Evolutionary conservation across 2,329 filamentous ascomycete genomes (phyloP).

Genomic region (Hymenoscyphus salicellus): DNA sequence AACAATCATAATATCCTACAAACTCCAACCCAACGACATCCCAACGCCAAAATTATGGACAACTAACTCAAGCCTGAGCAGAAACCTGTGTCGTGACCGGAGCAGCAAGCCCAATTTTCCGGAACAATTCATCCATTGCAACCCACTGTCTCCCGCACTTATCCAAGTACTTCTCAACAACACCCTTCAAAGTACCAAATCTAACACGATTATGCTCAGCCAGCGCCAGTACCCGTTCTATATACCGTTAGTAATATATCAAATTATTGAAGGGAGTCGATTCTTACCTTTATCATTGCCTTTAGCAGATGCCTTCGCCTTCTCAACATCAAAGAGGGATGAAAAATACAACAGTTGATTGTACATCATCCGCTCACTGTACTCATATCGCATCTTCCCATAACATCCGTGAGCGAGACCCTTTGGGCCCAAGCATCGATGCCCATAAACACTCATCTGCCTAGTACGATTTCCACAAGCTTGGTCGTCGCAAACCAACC

Average conservation of each 20-base stretch:
- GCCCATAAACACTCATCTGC: conserved; percentile 90
- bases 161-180: conserved; percentile 80
- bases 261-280: background rate
- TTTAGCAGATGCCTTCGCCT: conserved; percentile 56
- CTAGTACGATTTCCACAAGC: conserved; percentile 83
- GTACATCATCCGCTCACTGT: conserved; percentile 84
- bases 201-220: conserved; percentile 78
- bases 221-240: conserved; percentile 58
- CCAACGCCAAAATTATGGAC: conserved; percentile 14
- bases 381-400: conserved; percentile 85
- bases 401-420: conserved; percentile 81
- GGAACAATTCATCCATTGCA: conserved; percentile 85
- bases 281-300: conserved; percentile 45
- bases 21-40: conserved; percentile 18
- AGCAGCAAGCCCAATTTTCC: conserved; percentile 50
- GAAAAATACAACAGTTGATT: conserved; percentile 91
- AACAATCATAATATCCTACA: conserved; percentile 27
- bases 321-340: conserved; percentile 84
- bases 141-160: conserved; percentile 93
- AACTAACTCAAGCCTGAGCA: background rate
- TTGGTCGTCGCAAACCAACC: conserved; percentile 85
- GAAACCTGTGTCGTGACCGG: background rate
- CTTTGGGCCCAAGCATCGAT: conserved; percentile 81
- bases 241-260: conserved; percentile 24
- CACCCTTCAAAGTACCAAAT: conserved; percentile 71